Evolutionary conservation across 495 filamentous ascomycete genomes (phyloP).

Genomic region (Oleoguttula mirabilis): DNA sequence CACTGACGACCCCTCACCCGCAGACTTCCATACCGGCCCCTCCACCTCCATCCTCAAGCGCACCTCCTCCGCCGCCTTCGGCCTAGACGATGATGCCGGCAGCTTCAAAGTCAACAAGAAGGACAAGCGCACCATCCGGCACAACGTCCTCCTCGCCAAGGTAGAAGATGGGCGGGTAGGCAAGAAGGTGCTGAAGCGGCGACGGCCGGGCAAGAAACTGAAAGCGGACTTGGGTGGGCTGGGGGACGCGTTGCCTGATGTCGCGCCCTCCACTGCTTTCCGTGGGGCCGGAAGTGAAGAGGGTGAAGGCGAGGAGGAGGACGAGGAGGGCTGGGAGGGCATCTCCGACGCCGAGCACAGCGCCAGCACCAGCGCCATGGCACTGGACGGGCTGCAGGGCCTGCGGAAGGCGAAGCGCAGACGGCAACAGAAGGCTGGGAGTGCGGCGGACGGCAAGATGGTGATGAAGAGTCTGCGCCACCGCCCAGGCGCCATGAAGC

Average conservation of each 20-base stretch:
- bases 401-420: constrained; percentile 2
- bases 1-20: neutral
- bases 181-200: neutral
- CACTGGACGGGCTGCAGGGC: neutral
- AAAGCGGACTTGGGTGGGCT: constrained; percentile 5
- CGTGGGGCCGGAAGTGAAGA: neutral
- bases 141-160: neutral
- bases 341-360: neutral
- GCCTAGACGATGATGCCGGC: neutral
- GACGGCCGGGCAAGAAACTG: constrained; percentile 10
- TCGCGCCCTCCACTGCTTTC: neutral
- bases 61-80: neutral
- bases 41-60: neutral
- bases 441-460: constrained; percentile 5
- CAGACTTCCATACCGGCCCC: neutral
- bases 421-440: neutral
- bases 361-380: neutral
- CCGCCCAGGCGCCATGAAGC: constrained; percentile 68
- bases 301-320: neutral
- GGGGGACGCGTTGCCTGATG: constrained; percentile 11
- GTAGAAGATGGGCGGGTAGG: neutral
- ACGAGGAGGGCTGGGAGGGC: constrained; percentile 6
- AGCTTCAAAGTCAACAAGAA: constrained; percentile 8
- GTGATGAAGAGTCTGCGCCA: constrained; percentile 50
- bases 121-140: constrained; percentile 9